Percentiles rank a stretch among this genome's conserved stretches.
These are phyloP conservation scores for Wickerhamomyces subpelliculosus DNA, from an alignment of 805 yeast genomes.

Conservation along the genomic window DNA sequence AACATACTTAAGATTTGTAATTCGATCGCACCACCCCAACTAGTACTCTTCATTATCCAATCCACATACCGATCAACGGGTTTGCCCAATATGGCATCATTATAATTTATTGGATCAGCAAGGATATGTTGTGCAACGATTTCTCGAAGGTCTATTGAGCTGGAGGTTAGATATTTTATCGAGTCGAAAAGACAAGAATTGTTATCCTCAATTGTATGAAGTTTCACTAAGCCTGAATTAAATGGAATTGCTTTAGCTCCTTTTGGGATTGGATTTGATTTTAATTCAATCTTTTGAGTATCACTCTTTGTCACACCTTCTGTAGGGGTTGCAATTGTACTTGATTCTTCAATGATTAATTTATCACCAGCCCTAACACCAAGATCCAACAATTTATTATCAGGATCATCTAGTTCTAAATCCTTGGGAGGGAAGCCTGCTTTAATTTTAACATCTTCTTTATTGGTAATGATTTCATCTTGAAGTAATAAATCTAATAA, in stretches of 20 bases:
- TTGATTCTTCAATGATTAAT: slow-evolving; percentile 29
- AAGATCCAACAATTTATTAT: slow-evolving; percentile 26
- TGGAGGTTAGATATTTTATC: slow-evolving; percentile 32
- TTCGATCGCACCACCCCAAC: slow-evolving; percentile 87
- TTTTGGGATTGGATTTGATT: slow-evolving; percentile 5
- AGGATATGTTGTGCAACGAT: slow-evolving; percentile 42
- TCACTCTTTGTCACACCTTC: too few relatives aligned
- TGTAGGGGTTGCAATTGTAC: slow-evolving; percentile 1
- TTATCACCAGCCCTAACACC: slow-evolving; percentile 58
- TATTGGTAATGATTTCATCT: slow-evolving; percentile 1
- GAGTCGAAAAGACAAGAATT: slow-evolving; percentile 74
- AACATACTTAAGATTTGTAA: slow-evolving; percentile 51
- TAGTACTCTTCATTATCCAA: slow-evolving; percentile 54
- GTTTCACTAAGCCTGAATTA: slow-evolving; percentile 29
- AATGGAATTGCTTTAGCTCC: slow-evolving; percentile 4
- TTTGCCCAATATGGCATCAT: slow-evolving; percentile 52
- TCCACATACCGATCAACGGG: slow-evolving; percentile 39
- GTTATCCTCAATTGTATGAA: slow-evolving; percentile 65
- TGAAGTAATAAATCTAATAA: slow-evolving; percentile 20
- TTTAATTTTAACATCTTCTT: slow-evolving; percentile 26
- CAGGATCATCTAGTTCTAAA: slow-evolving; percentile 25
- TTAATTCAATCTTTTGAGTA: background rate
- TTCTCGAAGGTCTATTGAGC: background rate
- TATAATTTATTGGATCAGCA: slow-evolving; percentile 37
- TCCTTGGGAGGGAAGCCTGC: slow-evolving; percentile 58